Conservation (phyloP, 257 asterid species). For the Parsonsia alboflavescens region DNA sequence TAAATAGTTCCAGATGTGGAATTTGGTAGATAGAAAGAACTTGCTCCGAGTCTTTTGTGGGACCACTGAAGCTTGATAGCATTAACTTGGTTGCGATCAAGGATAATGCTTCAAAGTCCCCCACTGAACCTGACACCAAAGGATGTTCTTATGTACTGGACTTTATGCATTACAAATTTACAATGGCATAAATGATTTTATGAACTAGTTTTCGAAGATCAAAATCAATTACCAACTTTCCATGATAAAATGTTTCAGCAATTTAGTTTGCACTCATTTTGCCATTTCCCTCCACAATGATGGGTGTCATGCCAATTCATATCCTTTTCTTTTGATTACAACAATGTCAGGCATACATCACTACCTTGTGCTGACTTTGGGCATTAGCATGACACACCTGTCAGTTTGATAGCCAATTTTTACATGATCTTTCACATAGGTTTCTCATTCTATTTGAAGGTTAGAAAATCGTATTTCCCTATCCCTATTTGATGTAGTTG, state of each 20-base stretch:
- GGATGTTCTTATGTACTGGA: neutral
- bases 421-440: neutral
- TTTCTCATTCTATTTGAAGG: too few relatives aligned
- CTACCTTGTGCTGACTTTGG: neutral
- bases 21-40: neutral
- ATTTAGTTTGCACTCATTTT: too few relatives aligned
- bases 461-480: neutral
- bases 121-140: neutral
- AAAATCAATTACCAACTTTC: neutral
- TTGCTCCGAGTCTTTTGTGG: too few relatives aligned
- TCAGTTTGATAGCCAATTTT: neutral
- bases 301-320: too few relatives aligned
- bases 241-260: too few relatives aligned
- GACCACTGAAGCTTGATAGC: neutral
- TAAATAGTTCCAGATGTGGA: neutral
- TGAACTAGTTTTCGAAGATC: neutral
- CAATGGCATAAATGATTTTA: neutral
- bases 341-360: too few relatives aligned
- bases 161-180: too few relatives aligned
- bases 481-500: neutral
- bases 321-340: too few relatives aligned
- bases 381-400: neutral
- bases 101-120: neutral
- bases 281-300: too few relatives aligned
- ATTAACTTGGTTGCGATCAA: neutral